phyloP scores from a whole-genome alignment of 371 early-diverging fungal species.

The Choanephora cucurbitarum region DNA sequence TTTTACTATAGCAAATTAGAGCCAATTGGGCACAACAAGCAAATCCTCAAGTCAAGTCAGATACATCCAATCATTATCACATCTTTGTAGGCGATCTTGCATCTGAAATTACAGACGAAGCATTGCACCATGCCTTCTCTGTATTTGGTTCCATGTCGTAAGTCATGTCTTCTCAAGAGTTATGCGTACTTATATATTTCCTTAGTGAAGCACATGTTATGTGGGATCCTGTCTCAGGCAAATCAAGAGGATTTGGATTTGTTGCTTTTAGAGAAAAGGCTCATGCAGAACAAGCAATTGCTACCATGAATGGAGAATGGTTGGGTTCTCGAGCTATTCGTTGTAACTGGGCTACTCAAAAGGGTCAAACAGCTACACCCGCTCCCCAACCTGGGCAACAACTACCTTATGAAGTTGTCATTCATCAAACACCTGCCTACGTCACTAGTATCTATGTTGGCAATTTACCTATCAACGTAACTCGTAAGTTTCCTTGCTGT shows the following conservation, averaged over 20 bases:
- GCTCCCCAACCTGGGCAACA: slow-evolving; percentile 58
- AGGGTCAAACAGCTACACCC: slow-evolving; percentile 52
- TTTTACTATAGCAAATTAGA: slow-evolving; percentile 41
- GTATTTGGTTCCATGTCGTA: slow-evolving; percentile 63
- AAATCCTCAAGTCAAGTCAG: slow-evolving; percentile 48
- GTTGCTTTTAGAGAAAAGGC: slow-evolving; percentile 78
- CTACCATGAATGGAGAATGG: slow-evolving; percentile 86
- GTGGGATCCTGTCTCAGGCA: slow-evolving; percentile 77
- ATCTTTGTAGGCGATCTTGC: slow-evolving; percentile 86
- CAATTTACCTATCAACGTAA: slow-evolving; percentile 67
- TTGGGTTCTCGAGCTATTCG: slow-evolving; percentile 66
- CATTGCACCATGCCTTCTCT: slow-evolving; percentile 67
- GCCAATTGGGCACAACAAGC: slow-evolving; percentile 54
- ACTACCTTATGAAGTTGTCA: slow-evolving; percentile 69
- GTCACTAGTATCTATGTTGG: slow-evolving; percentile 91
- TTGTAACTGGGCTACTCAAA: slow-evolving; percentile 74
- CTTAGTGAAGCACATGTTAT: slow-evolving; percentile 63
- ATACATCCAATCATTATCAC: slow-evolving; percentile 72
- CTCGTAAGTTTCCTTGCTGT: slow-evolving; percentile 14
- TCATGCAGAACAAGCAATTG: slow-evolving; percentile 80
- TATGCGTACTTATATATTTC: not conserved
- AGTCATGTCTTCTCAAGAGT: slow-evolving; percentile 55
- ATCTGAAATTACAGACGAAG: slow-evolving; percentile 81
- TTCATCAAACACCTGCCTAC: slow-evolving; percentile 73
- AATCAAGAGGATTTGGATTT: slow-evolving; percentile 84